Base-by-base conservation (phyloP, 2,329 filamentous ascomycete species). In the Fusarium gaditjirri region DNA sequence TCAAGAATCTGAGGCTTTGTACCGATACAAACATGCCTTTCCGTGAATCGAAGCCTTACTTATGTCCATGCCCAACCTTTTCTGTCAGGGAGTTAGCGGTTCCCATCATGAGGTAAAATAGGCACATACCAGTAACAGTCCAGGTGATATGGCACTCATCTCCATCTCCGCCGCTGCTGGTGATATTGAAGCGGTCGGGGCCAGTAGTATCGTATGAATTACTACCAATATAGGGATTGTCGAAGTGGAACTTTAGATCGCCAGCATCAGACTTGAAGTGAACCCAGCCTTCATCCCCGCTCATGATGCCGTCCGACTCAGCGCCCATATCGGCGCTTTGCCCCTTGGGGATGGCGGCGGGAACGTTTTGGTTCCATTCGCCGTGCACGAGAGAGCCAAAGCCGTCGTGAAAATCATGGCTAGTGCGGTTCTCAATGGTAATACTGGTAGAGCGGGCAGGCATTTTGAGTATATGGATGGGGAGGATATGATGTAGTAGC, bases 341-440 rank as follows among this genome's bases (percentile, higher is more conserved):
- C 2, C 47, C 47, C 16, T 50, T 50, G 16, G 21, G 11, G 3
- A 50, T 50, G 12, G 5, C 14, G 2, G 4, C n/a, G 0, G 46
- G 46, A 33, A 50, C 11, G 4, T 17, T 4, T 10, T 3, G 5
- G 14, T 17, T 35, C 46, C 14, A 50, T 5, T 2, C 13, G 12
- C 46, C 46, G n/a, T 50, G 46, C 0, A 0, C 0, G 0, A 50
- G 29, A 23, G 0, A 3, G n/a, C 11, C n/a, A 2, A 2, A 3
- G 14, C 46, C 46, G n/a, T 3, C 11, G 10, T 25, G 16, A 3
- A 50, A 8, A 31, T 50, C 29, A 2, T 50, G 5, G 21, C 47
- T 50, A 31, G 31, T 50, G 8, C 21, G 8, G 47, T 50, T 50
- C 8, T 7, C 21, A 14, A 33, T 50, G 31, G n/a, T 50, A n/a